These are phyloP conservation scores for Trametes villosa DNA, from an alignment of 768 basidiomycete species.

Conservation along the genomic window DNA sequence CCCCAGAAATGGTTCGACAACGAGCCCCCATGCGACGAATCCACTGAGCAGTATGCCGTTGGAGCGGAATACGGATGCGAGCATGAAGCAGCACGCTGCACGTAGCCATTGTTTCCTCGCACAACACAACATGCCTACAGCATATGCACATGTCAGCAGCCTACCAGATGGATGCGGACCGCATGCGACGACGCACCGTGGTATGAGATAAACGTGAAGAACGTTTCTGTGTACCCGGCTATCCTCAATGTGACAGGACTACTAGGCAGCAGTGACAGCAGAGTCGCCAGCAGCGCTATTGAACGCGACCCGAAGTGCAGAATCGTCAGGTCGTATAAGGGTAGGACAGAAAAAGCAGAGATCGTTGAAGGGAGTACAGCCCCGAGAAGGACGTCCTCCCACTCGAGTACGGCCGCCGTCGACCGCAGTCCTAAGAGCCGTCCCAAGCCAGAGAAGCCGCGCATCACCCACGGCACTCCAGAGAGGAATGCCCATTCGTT, in stretches of 20 bases:
- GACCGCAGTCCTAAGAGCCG: neutral
- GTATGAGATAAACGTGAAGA: slow-evolving; percentile 84
- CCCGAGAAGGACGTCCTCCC: slow-evolving; percentile 35
- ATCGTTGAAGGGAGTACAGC: slow-evolving; percentile 43
- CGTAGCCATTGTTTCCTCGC: slow-evolving; percentile 51
- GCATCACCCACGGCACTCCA: slow-evolving; percentile 61
- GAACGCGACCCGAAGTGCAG: slow-evolving; percentile 56
- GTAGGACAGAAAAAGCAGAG: slow-evolving; percentile 38
- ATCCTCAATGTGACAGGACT: slow-evolving; percentile 76
- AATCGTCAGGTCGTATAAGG: slow-evolving; percentile 63
- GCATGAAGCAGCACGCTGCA: slow-evolving; percentile 64
- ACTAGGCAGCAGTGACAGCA: slow-evolving; percentile 78
- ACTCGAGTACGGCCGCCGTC: neutral
- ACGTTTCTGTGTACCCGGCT: slow-evolving; percentile 82
- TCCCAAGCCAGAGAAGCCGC: slow-evolving; percentile 19
- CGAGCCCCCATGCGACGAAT: slow-evolving; percentile 75
- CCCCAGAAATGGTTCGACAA: slow-evolving; percentile 57
- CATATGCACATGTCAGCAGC: neutral
- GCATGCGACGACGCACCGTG: slow-evolving; percentile 47
- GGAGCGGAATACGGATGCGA: slow-evolving; percentile 72
- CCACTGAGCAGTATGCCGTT: slow-evolving; percentile 80
- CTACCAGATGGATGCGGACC: neutral
- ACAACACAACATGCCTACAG: slow-evolving; percentile 63
- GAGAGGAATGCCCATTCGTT: slow-evolving; percentile 90
- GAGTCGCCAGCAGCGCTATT: slow-evolving; percentile 62